Base-by-base conservation (phyloP, 1,284 basidiomycete genomes). In the Cryptococcus depauperatus region DNA sequence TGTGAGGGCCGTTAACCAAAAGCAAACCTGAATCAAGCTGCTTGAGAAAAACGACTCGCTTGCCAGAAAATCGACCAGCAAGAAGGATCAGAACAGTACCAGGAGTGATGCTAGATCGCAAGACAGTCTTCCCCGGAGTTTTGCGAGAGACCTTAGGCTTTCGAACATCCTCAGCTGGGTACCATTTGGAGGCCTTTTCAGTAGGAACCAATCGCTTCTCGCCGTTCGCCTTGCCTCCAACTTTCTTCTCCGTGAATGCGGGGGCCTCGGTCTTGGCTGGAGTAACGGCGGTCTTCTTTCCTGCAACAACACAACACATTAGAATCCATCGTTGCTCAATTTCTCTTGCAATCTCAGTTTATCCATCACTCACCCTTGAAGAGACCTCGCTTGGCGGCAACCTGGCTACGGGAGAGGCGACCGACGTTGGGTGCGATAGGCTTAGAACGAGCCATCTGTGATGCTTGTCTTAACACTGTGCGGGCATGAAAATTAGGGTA, bases 11-110 rank as follows among this genome's bases (percentile, higher is more conserved):
- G 42, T 91, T 93, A 65, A 98, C 90, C 73, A 99, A 79, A 64
- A 99, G 76, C 62, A 98, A 76, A 55, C 93, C 93, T 57, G 85
- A 89, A 62, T 81, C 80, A 71, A 98, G 77, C 78, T 95, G 91
- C 81, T 96, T 96, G 75, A 99, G 77, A 77, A 92, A 95, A 48
- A 99, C 91, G 58, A 98, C 95, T 43, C 95, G 83, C 82, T 97
- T 97, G 60, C 95, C 95, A 61, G 87, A 78, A 86, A 92, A 98
- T 68, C 93, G 88, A 67, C 95, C 95, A 57, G 93, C 92, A 60
- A 99, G 82, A 64, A 99, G 79, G 74, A 99, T 97, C 59, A 99
- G 78, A 68, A 99, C 80, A 66, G 91, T 85, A 56, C 95, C 95
- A 56, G 92, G 90, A 57, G 84, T 85, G 77, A 99, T 95, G 66